These are phyloP conservation scores for Fraxinus platypoda DNA, from an alignment of 305 asterid genomes.

Conservation along the genomic window DNA sequence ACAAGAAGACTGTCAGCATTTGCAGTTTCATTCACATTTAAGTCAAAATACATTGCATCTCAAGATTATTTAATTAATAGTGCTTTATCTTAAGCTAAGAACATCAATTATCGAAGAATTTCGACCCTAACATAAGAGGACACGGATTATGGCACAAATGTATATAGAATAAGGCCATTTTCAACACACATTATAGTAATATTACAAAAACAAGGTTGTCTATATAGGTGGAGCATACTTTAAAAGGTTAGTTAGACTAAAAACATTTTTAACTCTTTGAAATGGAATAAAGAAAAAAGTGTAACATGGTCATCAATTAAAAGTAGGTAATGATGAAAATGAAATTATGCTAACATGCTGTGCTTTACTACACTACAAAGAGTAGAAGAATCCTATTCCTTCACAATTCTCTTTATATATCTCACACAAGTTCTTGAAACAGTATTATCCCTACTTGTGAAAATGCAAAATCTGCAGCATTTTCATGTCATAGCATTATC, in stretches of 20 bases:
- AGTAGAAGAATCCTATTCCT: constrained; percentile 27
- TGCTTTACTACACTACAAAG: constrained; percentile 31
- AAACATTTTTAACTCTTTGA: constrained; percentile 19
- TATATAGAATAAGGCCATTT: not conserved
- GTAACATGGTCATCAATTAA: constrained; percentile 43
- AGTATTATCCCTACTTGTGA: constrained; percentile 1
- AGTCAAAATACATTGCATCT: constrained; percentile 12
- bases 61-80: not conserved
- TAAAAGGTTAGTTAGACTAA: not conserved
- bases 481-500: constrained; percentile 27
- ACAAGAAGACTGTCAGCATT: constrained; percentile 13
- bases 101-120: not conserved
- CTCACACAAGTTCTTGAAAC: not conserved
- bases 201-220: constrained; percentile 14
- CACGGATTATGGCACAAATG: not conserved
- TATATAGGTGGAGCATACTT: not conserved
- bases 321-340: constrained; percentile 38
- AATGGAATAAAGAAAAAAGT: constrained; percentile 39
- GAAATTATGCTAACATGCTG: constrained; percentile 36
- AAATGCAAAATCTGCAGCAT: constrained; percentile 32
- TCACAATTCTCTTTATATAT: constrained; percentile 8
- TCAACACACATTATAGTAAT: not conserved
- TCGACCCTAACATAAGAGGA: not conserved
- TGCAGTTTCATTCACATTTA: constrained; percentile 16
- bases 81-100: not conserved